Evolutionary conservation across 441 rosid genomes (phyloP), one percentile per base, ranked within the genome.

Genomic region (Lepidium campestre): DNA sequence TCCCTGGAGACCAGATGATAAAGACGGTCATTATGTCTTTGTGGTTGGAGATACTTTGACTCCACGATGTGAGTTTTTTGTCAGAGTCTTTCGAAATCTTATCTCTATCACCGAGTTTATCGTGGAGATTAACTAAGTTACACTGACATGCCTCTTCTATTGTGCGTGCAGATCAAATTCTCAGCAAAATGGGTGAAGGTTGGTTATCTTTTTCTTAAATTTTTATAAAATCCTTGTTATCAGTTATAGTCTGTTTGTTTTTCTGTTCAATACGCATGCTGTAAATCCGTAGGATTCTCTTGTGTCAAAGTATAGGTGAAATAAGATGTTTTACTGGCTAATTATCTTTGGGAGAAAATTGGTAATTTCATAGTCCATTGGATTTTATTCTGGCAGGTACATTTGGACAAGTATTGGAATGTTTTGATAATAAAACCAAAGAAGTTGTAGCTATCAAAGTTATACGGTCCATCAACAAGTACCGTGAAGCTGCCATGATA

Each of bases 121-220:
- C 60, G 13, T 39, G 55, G 54, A 42, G 52, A 36, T 15, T 57
- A 44, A 4, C 35, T 45, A 25, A 31, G 17, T 14, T 29, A 50
- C 73, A 39, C 44, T 65, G 58, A 61, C 65, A 56, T 49, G 47
- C 27, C 59, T 62, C 29, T 65, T 72, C 65, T 49, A n/a, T 62
- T 50, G 45, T 73, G 65, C 49, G 63, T 80, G 84, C 93, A 90
- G 96, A 89, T 75, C 83, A 79, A 79, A 88, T 90, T 73, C 87
- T 79, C 69, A 76, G 90, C 81, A 90, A 90, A 84, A 88, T 88
- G 89, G 98, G 98, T 56, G 97, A 92, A 92, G 96, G 98, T 92
- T 65, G 15, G 92, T 80, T 10, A 11, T 45, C 49, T 47, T 15
- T 56, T 59, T 13, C 39, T 62, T n/a, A 19, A 14, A 7, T 20